Conservation (phyloP, 768 basidiomycete genomes). For the Cantharellus cinnabarinus region DNA sequence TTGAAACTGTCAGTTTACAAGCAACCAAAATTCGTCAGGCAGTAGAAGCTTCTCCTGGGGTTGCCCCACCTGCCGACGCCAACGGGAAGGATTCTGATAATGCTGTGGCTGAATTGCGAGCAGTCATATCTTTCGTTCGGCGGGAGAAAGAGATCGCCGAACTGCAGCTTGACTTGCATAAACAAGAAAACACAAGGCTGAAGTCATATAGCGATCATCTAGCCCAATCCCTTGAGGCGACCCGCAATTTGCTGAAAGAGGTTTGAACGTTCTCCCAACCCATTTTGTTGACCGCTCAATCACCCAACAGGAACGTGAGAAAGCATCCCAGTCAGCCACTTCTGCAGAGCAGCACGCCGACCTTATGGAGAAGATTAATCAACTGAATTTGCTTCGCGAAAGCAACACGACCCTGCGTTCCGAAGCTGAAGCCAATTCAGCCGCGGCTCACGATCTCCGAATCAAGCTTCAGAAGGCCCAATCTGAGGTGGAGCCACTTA, state of each 20-base stretch:
- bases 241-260: constrained; percentile 47
- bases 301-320: constrained; percentile 50
- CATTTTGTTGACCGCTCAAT: background rate
- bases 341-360: constrained; percentile 68
- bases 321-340: constrained; percentile 44
- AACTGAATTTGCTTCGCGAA: constrained; percentile 68
- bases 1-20: constrained; percentile 66
- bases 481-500: constrained; percentile 49
- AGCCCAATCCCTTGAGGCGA: constrained; percentile 46
- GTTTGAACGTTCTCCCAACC: constrained; percentile 18
- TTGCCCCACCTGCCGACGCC: constrained; percentile 21
- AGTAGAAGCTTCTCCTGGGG: constrained; percentile 26
- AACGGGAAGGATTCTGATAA: constrained; percentile 22
- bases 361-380: constrained; percentile 68
- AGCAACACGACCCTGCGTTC: constrained; percentile 71
- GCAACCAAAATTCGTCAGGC: constrained; percentile 43
- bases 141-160: constrained; percentile 89
- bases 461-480: constrained; percentile 35
- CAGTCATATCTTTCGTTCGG: constrained; percentile 61
- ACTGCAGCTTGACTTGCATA: constrained; percentile 64
- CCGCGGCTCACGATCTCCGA: constrained; percentile 48
- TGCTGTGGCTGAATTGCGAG: constrained; percentile 51
- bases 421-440: constrained; percentile 50
- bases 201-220: constrained; percentile 61
- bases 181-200: constrained; percentile 51